Evolutionary conservation across 179 eudicot genomes (phyloP), one percentile per base, ranked within the genome.

Genomic region (Carnegiea gigantea): DNA sequence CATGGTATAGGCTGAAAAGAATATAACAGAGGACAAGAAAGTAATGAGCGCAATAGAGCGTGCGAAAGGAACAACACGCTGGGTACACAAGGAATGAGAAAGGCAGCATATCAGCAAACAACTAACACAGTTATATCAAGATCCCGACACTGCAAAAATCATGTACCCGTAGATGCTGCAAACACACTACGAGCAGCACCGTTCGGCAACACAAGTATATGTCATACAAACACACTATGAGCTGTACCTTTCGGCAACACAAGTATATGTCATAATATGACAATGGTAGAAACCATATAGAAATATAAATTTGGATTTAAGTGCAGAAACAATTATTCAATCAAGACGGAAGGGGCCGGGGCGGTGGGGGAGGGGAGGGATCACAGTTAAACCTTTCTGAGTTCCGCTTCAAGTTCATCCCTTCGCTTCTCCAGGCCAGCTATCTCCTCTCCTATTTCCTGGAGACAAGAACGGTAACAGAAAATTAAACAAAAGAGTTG

Each of bases 391-490:
- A 97, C 99, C 99, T 90, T 92, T 89, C 92, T 92, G 83, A 97
- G 81, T 82, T 88, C 89, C 81, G 97, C 98, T 91, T 97, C 99
- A 76, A 97, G 93, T 74, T 92, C 92, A 86, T 93, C 93, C 83
- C 95, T 90, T 88, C 93, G 90, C 90, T 90, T 92, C 89, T 95
- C 98, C 78, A 97, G 98, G 48, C 79, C 90, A 44, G 92, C 85
- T 82, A 97, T 90, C 87, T 97, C 99, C 82, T 84, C 89, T 75
- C 88, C 88, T 82, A 97, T 84, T 83, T 95, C 99, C 99, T 97
- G 79, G 75, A 75, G 46, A 79, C 30, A 85, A 12, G 40, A 77
- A 75, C 77, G 73, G 73, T 74, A 48, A 64, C 36, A 53, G 43
- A 48, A 14, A 67, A n/a, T 83, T 12, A 53, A 76, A 40, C 43